Percentiles rank a stretch among this genome's conserved stretches.
Evolutionary conservation across 164 flowering plant species (phyloP).

Genomic region (Cinnamomum micranthum): DNA sequence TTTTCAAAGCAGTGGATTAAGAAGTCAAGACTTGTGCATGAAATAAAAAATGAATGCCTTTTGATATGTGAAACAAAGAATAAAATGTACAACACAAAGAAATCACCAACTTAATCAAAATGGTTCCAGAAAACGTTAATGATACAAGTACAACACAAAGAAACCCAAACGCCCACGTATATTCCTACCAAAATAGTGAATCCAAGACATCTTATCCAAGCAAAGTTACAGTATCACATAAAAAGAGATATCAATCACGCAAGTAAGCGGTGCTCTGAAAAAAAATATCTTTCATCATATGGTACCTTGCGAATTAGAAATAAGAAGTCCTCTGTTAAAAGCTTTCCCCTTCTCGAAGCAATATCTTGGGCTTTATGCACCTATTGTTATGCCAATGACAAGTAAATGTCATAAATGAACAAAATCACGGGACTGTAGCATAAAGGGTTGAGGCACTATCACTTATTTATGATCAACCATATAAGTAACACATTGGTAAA

Average conservation of each 20-base stretch:
- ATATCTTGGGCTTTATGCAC: constrained; percentile 86
- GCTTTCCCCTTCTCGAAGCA: constrained; percentile 85
- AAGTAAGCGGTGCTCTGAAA: background rate
- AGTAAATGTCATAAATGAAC: background rate
- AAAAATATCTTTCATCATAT: background rate
- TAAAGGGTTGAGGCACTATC: background rate
- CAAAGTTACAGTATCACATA: background rate
- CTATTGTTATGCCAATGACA: constrained; percentile 25
- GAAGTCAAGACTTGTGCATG: background rate
- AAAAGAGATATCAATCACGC: background rate
- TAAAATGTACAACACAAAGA: too few relatives aligned
- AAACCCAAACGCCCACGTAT: background rate
- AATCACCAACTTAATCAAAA: too few relatives aligned
- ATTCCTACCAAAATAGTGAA: background rate
- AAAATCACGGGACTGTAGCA: background rate
- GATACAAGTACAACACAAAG: too few relatives aligned
- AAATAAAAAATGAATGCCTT: background rate
- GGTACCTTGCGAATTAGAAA: constrained; percentile 81
- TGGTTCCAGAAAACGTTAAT: too few relatives aligned
- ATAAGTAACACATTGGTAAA: background rate
- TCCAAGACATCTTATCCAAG: too few relatives aligned
- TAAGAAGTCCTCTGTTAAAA: constrained; percentile 81
- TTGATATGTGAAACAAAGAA: too few relatives aligned
- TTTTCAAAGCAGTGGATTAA: background rate
- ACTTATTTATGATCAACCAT: too few relatives aligned